Conservation (phyloP, 1,284 basidiomycete genomes). For the Sanghuangporus weigelae region DNA sequence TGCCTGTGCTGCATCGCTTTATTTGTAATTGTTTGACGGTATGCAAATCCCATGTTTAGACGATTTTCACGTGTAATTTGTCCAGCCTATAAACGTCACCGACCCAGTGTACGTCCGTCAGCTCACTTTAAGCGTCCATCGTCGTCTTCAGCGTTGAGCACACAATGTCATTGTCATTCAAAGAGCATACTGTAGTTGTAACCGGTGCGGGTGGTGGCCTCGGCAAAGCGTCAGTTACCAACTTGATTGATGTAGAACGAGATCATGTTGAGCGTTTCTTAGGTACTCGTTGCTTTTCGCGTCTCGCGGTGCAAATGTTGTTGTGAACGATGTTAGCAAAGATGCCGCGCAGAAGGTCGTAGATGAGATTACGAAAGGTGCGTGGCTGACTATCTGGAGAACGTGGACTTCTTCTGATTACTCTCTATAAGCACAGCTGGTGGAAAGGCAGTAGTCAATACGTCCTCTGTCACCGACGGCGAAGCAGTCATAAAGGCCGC, state of each 20-base stretch:
- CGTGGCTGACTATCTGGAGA: conserved; percentile 22
- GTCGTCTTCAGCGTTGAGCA: neutral
- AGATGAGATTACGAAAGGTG: conserved; percentile 82
- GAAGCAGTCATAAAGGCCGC: conserved; percentile 85
- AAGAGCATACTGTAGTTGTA: conserved; percentile 88
- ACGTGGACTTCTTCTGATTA: neutral
- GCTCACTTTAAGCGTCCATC: neutral
- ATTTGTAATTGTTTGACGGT: neutral
- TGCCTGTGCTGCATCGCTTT: too few species aligned
- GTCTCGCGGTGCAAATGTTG: conserved; percentile 86
- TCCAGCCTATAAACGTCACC: neutral
- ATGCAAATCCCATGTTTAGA: neutral
- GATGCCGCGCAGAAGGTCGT: conserved; percentile 92
- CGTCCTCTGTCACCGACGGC: conserved; percentile 88
- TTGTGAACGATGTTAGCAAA: conserved; percentile 92
- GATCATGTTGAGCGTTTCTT: conserved; percentile 7
- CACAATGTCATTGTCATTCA: conserved; percentile 56
- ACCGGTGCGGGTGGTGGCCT: conserved; percentile 97
- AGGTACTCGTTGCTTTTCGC: conserved; percentile 93
- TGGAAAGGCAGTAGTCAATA: conserved; percentile 83
- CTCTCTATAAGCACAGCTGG: conserved; percentile 50
- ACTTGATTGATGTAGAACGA: neutral
- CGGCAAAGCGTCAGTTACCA: conserved; percentile 72
- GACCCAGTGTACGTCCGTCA: neutral
- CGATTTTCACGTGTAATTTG: neutral